Base-by-base conservation (phyloP, 345 rosid species). In the Schrenkiella parvula region DNA sequence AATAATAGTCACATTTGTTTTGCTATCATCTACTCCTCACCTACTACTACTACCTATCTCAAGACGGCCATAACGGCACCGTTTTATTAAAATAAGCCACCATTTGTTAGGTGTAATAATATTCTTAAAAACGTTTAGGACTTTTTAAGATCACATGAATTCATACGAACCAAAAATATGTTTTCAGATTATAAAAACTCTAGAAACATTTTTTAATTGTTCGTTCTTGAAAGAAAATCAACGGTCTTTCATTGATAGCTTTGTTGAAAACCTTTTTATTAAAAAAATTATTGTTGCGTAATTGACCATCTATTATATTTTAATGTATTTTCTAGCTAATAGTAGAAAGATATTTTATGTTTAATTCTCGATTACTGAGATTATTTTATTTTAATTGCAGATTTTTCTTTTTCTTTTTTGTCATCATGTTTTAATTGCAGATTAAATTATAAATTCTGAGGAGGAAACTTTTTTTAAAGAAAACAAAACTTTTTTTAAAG, bases 231-330 rank as follows among this genome's bases (percentile, higher is more conserved):
- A 35, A 19, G 37, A 58, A 35, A 19, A 70, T 70, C 47, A 50
- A 50, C 52, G 15, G 34, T 59, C 74, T 13, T 23, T 57, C 15
- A 58, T 34, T 11, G 47, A 25, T 67, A 17, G 31, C 66, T 12
- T 21, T 34, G 46, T 68, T 66, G 13, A 44, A 44, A 41, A 7
- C 11, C 4, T 18, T 18, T 18, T 32, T 19, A n/a, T n/a, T n/a
- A n/a, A 19, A 26, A 3, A 46, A 18, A 11, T 2, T 22, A 0
- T 14, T 22, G 75, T 29, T 51, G 69, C 62, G 44, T 62, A 41
- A 8, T 62, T 63, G 56, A 72, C 70, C 70, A 72, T 62, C 28
- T 61, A 13, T 12, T 35, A n/a, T 44, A 28, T 56, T 35, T 68
- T 7, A 29, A 15, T 19, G 18, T 43, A 5, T 18, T 25, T 4